phyloP scores from a whole-genome alignment of 169 alveolate genomes.

The Theileria parva region DNA sequence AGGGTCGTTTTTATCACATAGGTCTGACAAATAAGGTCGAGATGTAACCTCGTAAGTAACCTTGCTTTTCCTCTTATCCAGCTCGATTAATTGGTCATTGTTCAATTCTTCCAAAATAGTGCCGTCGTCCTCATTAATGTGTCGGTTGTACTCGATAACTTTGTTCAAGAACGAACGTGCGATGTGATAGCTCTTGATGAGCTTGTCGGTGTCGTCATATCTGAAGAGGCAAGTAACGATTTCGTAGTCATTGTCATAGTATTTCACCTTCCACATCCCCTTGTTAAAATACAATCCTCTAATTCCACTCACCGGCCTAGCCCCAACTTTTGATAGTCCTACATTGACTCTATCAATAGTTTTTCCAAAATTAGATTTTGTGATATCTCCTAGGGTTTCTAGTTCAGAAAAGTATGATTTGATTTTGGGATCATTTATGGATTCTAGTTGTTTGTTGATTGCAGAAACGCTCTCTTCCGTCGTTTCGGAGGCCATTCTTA shows the following conservation, averaged over 20 bases:
- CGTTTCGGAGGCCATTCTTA: neutral
- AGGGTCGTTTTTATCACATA: too few relatives aligned
- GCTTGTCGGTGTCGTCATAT: conserved; percentile 36
- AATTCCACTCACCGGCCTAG: conserved; percentile 63
- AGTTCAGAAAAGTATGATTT: conserved; percentile 35
- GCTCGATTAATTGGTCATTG: conserved; percentile 42
- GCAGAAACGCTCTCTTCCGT: too few relatives aligned
- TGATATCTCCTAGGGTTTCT: conserved; percentile 46
- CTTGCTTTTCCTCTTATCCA: conserved; percentile 31
- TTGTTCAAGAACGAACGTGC: conserved; percentile 44
- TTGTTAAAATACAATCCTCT: conserved; percentile 61
- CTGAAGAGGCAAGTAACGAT: conserved; percentile 40
- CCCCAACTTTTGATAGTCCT: conserved; percentile 40
- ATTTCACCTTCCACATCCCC: conserved; percentile 64
- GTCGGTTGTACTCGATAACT: conserved; percentile 53
- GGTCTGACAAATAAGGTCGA: too few relatives aligned
- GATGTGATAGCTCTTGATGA: conserved; percentile 45
- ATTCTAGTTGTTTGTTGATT: neutral
- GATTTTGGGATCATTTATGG: conserved; percentile 3
- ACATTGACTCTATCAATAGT: conserved; percentile 1
- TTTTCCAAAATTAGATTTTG: neutral
- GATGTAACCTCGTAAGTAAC: neutral
- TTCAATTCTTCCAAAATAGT: conserved; percentile 30
- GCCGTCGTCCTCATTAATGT: conserved; percentile 54
- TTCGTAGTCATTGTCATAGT: conserved; percentile 32